These are phyloP conservation scores for Yamadazyma pseudoaaseri DNA, from an alignment of 1,139 yeast species.

Conservation along the genomic window DNA sequence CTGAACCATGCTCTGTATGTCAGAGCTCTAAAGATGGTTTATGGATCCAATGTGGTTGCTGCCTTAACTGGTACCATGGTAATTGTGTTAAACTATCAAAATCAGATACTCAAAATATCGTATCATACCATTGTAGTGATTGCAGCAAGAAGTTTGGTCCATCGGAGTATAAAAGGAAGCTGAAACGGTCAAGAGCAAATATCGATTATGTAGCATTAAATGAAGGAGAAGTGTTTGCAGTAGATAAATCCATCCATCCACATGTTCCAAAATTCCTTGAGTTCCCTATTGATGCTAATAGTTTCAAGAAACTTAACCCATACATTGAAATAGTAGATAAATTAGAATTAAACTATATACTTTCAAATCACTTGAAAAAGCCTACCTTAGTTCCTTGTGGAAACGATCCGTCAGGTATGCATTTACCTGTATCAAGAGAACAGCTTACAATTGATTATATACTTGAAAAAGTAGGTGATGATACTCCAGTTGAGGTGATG, in stretches of 20 bases:
- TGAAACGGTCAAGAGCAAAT: slow-evolving; percentile 50
- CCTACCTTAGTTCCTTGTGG: slow-evolving; percentile 33
- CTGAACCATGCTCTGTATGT: neutral
- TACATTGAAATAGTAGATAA: slow-evolving; percentile 20
- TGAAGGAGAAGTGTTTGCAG: slow-evolving; percentile 66
- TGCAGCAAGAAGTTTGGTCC: slow-evolving; percentile 53
- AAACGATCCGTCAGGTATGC: slow-evolving; percentile 31
- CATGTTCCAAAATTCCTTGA: slow-evolving; percentile 46
- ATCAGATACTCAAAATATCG: slow-evolving; percentile 38
- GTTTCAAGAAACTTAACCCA: slow-evolving; percentile 4
- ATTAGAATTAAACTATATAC: slow-evolving; percentile 38
- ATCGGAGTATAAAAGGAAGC: slow-evolving; percentile 52
- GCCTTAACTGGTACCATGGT: slow-evolving; percentile 63
- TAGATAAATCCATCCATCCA: slow-evolving; percentile 60
- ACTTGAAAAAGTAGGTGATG: slow-evolving; percentile 61
- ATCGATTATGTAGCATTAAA: slow-evolving; percentile 81
- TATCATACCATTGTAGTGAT: slow-evolving; percentile 52
- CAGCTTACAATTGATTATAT: slow-evolving; percentile 56
- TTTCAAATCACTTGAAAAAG: slow-evolving; percentile 18
- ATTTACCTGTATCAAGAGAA: slow-evolving; percentile 31
- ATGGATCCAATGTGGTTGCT: slow-evolving; percentile 67
- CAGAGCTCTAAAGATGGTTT: neutral
- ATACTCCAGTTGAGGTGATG: slow-evolving; percentile 75
- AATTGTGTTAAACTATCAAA: slow-evolving; percentile 45
- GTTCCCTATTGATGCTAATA: slow-evolving; percentile 19